phyloP scores from a whole-genome alignment of 2,329 filamentous ascomycete species.

The Rhynchosporium graminicola region DNA sequence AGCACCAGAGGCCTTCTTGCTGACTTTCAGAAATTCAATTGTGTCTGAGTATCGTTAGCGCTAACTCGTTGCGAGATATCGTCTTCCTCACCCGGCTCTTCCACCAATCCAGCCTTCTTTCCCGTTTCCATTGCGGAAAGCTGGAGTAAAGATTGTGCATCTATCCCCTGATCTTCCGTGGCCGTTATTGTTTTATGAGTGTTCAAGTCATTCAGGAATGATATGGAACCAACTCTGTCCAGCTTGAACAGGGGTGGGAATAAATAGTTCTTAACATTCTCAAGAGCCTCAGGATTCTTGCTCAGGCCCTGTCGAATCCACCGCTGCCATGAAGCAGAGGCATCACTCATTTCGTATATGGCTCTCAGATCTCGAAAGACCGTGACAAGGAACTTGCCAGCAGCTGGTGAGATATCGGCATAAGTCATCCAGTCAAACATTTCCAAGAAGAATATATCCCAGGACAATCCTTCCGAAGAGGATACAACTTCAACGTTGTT shows the following conservation, averaged over 20 bases:
- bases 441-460: constrained; percentile 53
- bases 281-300: constrained; percentile 54
- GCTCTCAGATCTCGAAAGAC: constrained; percentile 51
- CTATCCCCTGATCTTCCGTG: constrained; percentile 48
- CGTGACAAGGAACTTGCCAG: constrained; percentile 61
- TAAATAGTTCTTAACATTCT: constrained; percentile 65
- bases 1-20: constrained; percentile 39
- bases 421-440: constrained; percentile 58
- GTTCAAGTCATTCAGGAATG: constrained; percentile 61
- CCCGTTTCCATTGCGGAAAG: constrained; percentile 69
- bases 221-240: constrained; percentile 54
- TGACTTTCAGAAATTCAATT: constrained; percentile 42
- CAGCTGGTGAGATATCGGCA: constrained; percentile 58
- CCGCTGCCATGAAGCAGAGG: constrained; percentile 50
- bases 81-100: constrained; percentile 59
- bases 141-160: constrained; percentile 59
- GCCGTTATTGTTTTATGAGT: constrained; percentile 49
- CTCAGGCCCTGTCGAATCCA: constrained; percentile 57
- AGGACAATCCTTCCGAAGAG: constrained; percentile 38
- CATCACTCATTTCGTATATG: constrained; percentile 36
- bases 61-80: constrained; percentile 1
- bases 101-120: constrained; percentile 69
- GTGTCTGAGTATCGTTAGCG: constrained; percentile 23
- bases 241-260: constrained; percentile 63
- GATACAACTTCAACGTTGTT: not conserved